Evolutionary conservation across 805 yeast species (phyloP), one percentile per base, ranked within the genome.

Genomic region (Clavispora carvajalis): DNA sequence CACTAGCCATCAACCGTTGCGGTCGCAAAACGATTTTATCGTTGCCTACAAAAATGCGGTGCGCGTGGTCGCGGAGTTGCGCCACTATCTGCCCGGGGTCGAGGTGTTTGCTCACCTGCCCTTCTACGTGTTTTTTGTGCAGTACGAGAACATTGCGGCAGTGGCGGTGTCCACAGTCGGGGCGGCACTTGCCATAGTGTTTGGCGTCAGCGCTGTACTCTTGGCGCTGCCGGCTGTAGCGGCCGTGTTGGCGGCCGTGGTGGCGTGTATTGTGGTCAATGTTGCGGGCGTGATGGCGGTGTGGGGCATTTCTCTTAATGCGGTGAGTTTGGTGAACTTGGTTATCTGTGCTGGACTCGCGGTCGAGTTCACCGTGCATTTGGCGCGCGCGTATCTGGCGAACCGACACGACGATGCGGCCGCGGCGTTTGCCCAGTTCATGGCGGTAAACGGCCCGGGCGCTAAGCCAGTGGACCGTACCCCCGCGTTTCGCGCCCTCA

Each of bases 271-370:
- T 23, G 56, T 90, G 47, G 63, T 79, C 25, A 79, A 85, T 56
- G 80, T 91, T 41, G 87, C 85, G 2, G 97, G 95, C 0, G 67
- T 82, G 10, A 82, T 91, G 89, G 75, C 82, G 0, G 12, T 83
- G 5, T 80, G 88, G 79, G 74, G 72, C 0, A 81, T 91, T 19
- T 76, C 91, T 1, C 69, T 91, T 36, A 91, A 91, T 57, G 98
- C 96, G 0, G 87, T 91, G 3, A 79, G 91, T 44, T 67, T 93
- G 46, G 98, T 93, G 15, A 91, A 91, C 52, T 71, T 91, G 41
- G 74, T 93, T 25, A 91, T 91, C n/a, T 91, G 97, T 58, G 80
- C 84, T 3, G 99, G 99, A 0, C 66, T 91, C 26, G 90, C 93
- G 2, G 96, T 93, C 25, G 99, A 93, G 61, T 93, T 91, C 57